Conservation (phyloP, 1,284 basidiomycete genomes). For the Takashimella tepidaria region DNA sequence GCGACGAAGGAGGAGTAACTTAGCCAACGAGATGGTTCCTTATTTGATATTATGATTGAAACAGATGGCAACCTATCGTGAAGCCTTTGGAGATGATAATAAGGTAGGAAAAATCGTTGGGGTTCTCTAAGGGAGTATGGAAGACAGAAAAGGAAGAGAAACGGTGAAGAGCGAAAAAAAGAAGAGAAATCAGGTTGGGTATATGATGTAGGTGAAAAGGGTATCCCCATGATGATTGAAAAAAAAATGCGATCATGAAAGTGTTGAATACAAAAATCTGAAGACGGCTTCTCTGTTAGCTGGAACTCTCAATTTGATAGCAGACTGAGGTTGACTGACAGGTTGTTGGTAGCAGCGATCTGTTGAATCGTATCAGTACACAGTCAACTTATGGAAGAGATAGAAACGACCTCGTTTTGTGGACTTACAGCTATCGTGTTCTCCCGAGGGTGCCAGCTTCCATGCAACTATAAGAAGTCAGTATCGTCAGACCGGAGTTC, state of each 20-base stretch:
- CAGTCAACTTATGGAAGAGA: slow-evolving; percentile 3
- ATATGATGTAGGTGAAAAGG: neutral
- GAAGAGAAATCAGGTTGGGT: neutral
- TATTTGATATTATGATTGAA: too few relatives aligned
- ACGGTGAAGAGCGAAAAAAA: too few relatives aligned
- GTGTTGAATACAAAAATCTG: slow-evolving; percentile 47
- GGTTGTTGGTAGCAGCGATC: slow-evolving; percentile 92
- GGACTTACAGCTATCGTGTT: slow-evolving; percentile 86
- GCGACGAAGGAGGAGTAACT: too few relatives aligned
- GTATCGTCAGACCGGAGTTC: neutral
- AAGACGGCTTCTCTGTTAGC: too few relatives aligned
- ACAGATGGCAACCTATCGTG: too few relatives aligned
- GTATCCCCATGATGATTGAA: neutral
- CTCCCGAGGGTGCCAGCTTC: slow-evolving; percentile 95
- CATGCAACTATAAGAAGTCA: slow-evolving; percentile 57
- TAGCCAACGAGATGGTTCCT: too few relatives aligned
- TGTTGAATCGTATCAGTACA: slow-evolving; percentile 41
- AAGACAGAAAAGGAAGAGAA: too few relatives aligned
- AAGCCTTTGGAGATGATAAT: too few relatives aligned
- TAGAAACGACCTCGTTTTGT: slow-evolving; percentile 1
- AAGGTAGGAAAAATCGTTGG: neutral
- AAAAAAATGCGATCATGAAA: slow-evolving; percentile 29
- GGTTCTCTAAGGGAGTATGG: neutral
- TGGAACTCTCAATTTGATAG: too few relatives aligned
- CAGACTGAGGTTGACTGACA: slow-evolving; percentile 53